Evolutionary conservation across 1,284 basidiomycete genomes (phyloP).

Genomic region (Ustilago lituana): DNA sequence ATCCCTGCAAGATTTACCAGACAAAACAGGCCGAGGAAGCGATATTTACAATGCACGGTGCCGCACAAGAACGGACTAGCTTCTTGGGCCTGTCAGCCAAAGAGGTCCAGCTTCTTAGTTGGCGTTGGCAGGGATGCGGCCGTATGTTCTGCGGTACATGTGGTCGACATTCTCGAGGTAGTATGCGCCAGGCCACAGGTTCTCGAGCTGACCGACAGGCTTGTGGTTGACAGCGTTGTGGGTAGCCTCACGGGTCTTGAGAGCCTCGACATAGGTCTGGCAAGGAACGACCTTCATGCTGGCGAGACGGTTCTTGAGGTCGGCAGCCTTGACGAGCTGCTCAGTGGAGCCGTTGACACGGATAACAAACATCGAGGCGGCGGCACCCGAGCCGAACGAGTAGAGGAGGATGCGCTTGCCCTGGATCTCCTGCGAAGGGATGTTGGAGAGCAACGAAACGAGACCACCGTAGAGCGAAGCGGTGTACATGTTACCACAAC

Average conservation of each 20-base stretch:
- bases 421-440: conserved; percentile 54
- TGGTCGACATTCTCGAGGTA: conserved; percentile 92
- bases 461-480: conserved; percentile 95
- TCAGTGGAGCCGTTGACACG: conserved; percentile 85
- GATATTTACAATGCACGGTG: conserved; percentile 7
- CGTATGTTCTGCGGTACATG: conserved; percentile 91
- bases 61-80: background rate
- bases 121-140: conserved; percentile 45
- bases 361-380: conserved; percentile 87
- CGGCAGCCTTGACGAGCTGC: conserved; percentile 80
- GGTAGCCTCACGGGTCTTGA: conserved; percentile 82
- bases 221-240: conserved; percentile 89
- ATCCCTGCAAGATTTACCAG: background rate
- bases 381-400: conserved; percentile 92
- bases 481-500: conserved; percentile 94
- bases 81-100: background rate
- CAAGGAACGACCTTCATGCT: conserved; percentile 90
- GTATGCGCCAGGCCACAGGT: conserved; percentile 93
- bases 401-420: conserved; percentile 78
- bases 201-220: conserved; percentile 84
- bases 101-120: conserved; percentile 16
- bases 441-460: conserved; percentile 71
- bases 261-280: conserved; percentile 81
- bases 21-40: background rate
- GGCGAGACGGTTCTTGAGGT: conserved; percentile 80